Evolutionary conservation across 1,284 basidiomycete species (phyloP).

Genomic region (Irpex lacteus): DNA sequence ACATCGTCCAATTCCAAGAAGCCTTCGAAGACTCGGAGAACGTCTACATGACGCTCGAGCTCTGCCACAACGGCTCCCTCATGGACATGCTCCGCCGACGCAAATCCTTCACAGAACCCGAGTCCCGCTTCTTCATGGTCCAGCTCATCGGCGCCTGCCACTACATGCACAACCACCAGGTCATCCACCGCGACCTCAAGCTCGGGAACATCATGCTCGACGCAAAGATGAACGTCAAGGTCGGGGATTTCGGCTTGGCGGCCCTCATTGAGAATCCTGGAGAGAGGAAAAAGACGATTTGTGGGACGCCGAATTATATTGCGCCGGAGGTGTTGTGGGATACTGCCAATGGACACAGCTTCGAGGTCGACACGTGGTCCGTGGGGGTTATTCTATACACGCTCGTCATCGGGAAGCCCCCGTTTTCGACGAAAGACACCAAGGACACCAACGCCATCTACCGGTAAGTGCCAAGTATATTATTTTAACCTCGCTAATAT

Average conservation of each 20-base stretch:
- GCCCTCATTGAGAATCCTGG: constrained; percentile 96
- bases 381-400: constrained; percentile 98
- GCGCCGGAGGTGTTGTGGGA: constrained; percentile 98
- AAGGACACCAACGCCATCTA: constrained; percentile 96
- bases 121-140: constrained; percentile 89
- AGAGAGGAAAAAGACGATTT: constrained; percentile 98
- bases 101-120: constrained; percentile 88
- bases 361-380: constrained; percentile 98
- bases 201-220: constrained; percentile 96
- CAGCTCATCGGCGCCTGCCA: constrained; percentile 95
- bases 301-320: constrained; percentile 98
- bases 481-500: background rate
- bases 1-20: constrained; percentile 91
- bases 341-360: constrained; percentile 93
- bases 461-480: constrained; percentile 49
- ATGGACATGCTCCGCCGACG: constrained; percentile 93
- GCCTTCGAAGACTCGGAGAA: constrained; percentile 96
- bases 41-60: constrained; percentile 96
- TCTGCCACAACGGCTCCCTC: constrained; percentile 85
- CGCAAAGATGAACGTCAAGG: constrained; percentile 90
- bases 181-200: constrained; percentile 96
- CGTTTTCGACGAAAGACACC: constrained; percentile 76
- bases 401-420: constrained; percentile 89
- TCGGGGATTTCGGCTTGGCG: constrained; percentile 96
- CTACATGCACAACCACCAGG: constrained; percentile 95